phyloP scores from a whole-genome alignment of 805 yeast genomes.

The Nakazawaea ernobii region DNA sequence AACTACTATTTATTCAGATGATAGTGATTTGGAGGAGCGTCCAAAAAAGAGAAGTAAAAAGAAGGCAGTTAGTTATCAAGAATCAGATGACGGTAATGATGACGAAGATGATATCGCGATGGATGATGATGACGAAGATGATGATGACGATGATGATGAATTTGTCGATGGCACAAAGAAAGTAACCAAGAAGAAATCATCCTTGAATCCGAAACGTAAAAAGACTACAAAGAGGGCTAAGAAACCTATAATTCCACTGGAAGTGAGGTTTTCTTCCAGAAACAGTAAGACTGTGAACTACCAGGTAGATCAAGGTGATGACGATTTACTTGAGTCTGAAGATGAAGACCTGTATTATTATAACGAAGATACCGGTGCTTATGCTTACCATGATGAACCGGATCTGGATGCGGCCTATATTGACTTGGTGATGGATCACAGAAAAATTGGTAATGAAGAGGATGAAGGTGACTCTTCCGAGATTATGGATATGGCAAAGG shows the following conservation, averaged over 20 bases:
- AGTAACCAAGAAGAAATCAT: constrained; percentile 17
- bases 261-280: constrained; percentile 75
- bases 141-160: constrained; percentile 28
- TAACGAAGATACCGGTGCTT: constrained; percentile 12
- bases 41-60: constrained; percentile 15
- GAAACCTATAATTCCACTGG: constrained; percentile 28
- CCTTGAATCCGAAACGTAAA: constrained; percentile 14
- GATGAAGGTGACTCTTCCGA: constrained; percentile 30
- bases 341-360: constrained; percentile 24
- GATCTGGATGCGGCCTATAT: constrained; percentile 19
- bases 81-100: constrained; percentile 21
- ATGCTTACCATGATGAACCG: constrained; percentile 14
- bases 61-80: constrained; percentile 17
- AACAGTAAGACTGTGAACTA: constrained; percentile 70
- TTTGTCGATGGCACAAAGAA: constrained; percentile 18
- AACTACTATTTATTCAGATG: constrained; percentile 27
- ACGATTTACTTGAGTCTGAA: constrained; percentile 42
- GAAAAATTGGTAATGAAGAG: constrained; percentile 29
- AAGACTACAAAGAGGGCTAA: constrained; percentile 14
- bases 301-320: constrained; percentile 61
- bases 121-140: constrained; percentile 17
- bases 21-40: constrained; percentile 25
- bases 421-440: constrained; percentile 48
- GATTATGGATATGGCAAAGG: constrained; percentile 18
- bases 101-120: constrained; percentile 19